Base-by-base conservation (phyloP, 345 rosid genomes). In the Acer yangbiense region DNA sequence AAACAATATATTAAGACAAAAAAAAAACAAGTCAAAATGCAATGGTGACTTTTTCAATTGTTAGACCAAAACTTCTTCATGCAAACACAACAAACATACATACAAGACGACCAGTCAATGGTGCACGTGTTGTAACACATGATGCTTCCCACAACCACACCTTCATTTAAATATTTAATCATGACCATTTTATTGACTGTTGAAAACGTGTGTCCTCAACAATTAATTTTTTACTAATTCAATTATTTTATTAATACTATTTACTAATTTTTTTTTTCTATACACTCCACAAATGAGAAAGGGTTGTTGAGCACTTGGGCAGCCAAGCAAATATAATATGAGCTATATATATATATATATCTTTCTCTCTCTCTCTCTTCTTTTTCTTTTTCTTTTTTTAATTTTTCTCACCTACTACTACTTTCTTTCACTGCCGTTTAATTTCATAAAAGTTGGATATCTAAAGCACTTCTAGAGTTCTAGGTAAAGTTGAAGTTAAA, bases 381-480 rank as follows among this genome's bases (percentile, higher is more conserved):
- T 68, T 39, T 11, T 2, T 6, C 0, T 13, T 32, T 32, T 18
- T 43, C 23, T 11, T 2, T 17, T 16, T 6, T 6, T 4, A 7
- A 67, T 7, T 66, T 11, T 32, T 13, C 68, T 62, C 67, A 77
- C 68, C 81, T 41, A 52, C 60, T 21, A 25, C 46, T 43, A 43
- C 52, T 21, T 64, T 13, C 29, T 10, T 1, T 29, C 39, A 44
- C 68, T 55, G 12, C 39, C 69, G 52, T 76, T 65, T 48, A 25
- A 60, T 20, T 6, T 48, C 41, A 32, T 65, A 69, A 12, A 41
- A 80, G 17, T 17, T 54, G 14, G 17, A 54, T 54, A 32, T 17
- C 25, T 10, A 27, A 39, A n/a, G 39, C 27, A 13, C 63, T 52
- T 69, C 39, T 32, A 5, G 57, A 13, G 55, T 52, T 69, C 39